Conservation (phyloP, 2,329 filamentous ascomycete species). For the Leptoxyphium fumago region DNA sequence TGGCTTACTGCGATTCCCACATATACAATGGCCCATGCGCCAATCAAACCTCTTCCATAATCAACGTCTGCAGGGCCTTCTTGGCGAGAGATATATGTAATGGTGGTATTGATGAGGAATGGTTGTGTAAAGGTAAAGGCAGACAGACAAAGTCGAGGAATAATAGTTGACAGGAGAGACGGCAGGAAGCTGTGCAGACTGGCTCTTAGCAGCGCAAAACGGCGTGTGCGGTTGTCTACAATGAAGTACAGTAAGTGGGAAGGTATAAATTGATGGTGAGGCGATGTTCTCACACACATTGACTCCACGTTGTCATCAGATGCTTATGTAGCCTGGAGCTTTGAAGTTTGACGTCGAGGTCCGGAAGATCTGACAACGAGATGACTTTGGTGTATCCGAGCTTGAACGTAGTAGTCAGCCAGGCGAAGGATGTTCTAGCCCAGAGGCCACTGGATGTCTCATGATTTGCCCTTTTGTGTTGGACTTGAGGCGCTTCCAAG, state of each 20-base stretch:
- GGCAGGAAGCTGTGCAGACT: not conserved
- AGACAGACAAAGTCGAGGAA: conserved; percentile 18
- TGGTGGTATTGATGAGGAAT: conserved; percentile 19
- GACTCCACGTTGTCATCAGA: conserved; percentile 2
- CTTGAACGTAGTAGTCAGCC: not conserved
- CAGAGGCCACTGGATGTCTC: not conserved
- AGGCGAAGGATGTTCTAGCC: not conserved
- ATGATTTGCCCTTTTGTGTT: not conserved
- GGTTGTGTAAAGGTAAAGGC: conserved; percentile 25
- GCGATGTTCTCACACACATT: conserved; percentile 1
- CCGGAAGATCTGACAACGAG: not conserved
- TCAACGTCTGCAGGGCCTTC: not conserved
- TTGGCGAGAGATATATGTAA: not conserved
- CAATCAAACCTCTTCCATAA: conserved; percentile 16
- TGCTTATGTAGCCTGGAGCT: conserved; percentile 5
- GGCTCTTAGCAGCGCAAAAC: not conserved
- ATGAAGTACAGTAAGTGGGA: conserved; percentile 13
- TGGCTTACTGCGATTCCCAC: conserved; percentile 13
- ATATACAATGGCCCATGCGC: conserved; percentile 19
- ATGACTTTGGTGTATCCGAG: not conserved
- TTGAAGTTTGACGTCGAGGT: conserved; percentile 15
- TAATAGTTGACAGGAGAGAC: conserved; percentile 17
- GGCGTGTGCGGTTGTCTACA: conserved; percentile 9
- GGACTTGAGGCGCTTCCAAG: conserved; percentile 19
- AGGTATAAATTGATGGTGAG: conserved; percentile 18